Evolutionary conservation across 805 yeast species (phyloP).

Genomic region (Cyberlindnera mycetangii): DNA sequence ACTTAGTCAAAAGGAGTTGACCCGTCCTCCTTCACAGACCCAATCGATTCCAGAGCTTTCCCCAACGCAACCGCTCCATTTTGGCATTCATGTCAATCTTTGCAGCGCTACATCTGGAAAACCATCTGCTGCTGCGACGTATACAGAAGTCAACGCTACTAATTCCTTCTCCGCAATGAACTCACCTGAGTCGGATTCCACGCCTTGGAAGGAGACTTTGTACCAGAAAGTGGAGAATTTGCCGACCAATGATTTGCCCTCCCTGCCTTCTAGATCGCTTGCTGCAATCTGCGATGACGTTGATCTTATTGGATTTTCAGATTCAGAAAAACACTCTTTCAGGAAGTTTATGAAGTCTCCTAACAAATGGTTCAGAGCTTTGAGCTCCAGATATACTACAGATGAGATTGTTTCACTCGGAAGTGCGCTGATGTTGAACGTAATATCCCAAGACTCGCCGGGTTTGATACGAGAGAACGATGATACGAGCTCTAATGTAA

Average conservation of each 20-base stretch:
- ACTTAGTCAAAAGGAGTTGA: neutral
- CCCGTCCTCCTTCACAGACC: neutral
- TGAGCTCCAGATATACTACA: neutral
- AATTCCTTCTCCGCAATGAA: neutral
- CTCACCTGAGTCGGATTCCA: neutral
- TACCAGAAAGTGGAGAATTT: slow-evolving; percentile 14
- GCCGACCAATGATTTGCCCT: slow-evolving; percentile 9
- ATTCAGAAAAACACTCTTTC: slow-evolving; percentile 1
- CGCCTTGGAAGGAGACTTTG: slow-evolving; percentile 2
- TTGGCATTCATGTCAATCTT: neutral
- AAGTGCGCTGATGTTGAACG: neutral
- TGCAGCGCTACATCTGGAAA: neutral
- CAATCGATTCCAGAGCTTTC: neutral
- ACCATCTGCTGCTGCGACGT: neutral
- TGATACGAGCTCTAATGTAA: too few species aligned
- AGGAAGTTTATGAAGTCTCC: slow-evolving; percentile 1
- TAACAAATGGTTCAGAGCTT: slow-evolving; percentile 5
- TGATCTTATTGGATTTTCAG: neutral
- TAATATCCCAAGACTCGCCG: neutral
- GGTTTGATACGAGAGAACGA: neutral
- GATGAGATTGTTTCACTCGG: neutral
- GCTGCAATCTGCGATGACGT: neutral
- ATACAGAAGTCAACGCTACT: neutral
- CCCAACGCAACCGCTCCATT: neutral
- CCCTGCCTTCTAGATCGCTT: neutral